Evolutionary conservation across 768 basidiomycete genomes (phyloP).

Genomic region (Agaricus sinodeliciosus): DNA sequence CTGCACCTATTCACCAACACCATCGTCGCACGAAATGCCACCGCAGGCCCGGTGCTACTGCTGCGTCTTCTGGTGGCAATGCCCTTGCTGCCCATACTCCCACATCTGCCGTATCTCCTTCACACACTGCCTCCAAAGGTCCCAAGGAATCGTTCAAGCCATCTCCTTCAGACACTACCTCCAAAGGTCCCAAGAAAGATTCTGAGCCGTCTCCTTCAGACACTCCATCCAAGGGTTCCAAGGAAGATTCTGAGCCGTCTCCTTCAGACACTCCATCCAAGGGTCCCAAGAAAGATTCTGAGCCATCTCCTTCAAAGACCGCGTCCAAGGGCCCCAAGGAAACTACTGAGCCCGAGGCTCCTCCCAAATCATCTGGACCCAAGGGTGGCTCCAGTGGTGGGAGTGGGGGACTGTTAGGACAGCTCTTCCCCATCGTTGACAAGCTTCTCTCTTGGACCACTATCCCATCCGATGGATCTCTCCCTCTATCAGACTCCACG

Average conservation of each 20-base stretch:
- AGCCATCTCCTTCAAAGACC: no score
- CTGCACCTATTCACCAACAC: conserved; percentile 15
- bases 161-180: neutral
- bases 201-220: no score
- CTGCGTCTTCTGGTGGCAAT: neutral
- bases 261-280: neutral
- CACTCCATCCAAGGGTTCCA: neutral
- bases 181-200: neutral
- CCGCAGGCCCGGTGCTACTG: neutral
- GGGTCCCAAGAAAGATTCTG: neutral
- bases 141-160: neutral
- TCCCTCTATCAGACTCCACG: conserved; percentile 38
- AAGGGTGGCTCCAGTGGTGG: neutral
- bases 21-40: conserved; percentile 13
- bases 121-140: neutral
- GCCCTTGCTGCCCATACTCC: neutral
- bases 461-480: conserved; percentile 21
- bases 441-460: conserved; percentile 40
- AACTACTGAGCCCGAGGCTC: conserved; percentile 6
- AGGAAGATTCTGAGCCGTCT: neutral
- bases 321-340: neutral
- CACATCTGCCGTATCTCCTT: neutral
- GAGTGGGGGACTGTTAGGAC: conserved; percentile 18
- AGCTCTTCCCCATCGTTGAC: conserved; percentile 36
- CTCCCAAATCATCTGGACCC: conserved; percentile 14